Evolutionary conservation across 2,329 filamentous ascomycete genomes (phyloP).

Genomic region (Cordyceps farinosa): DNA sequence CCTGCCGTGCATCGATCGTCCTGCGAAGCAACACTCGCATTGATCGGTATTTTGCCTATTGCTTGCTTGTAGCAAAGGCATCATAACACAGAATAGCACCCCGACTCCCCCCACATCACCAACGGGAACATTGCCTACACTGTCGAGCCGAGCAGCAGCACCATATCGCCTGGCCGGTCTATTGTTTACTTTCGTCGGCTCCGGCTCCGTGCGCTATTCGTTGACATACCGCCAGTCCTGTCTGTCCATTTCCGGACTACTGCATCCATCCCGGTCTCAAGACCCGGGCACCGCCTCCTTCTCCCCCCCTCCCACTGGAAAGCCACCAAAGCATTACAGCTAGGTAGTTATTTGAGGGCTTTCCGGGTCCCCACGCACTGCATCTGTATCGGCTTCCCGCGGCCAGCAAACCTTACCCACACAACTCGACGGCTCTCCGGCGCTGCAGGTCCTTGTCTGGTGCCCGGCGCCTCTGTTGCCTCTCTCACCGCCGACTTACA

Average conservation of each 20-base stretch:
- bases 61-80: not conserved
- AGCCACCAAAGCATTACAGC: not conserved
- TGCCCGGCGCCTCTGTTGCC: not conserved
- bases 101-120: not conserved
- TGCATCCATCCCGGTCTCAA: slow-evolving; percentile 6
- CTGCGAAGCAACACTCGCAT: not conserved
- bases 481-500: slow-evolving; percentile 15
- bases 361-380: not conserved
- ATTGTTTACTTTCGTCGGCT: not conserved
- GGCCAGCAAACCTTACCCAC: slow-evolving; percentile 17
- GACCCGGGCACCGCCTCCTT: slow-evolving; percentile 11
- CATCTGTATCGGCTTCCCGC: slow-evolving; percentile 14
- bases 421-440: not conserved
- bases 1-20: not conserved
- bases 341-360: not conserved
- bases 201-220: not conserved
- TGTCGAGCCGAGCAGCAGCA: not conserved
- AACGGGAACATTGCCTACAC: not conserved
- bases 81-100: not conserved
- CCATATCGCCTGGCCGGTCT: not conserved
- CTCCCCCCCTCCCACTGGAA: not conserved
- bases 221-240: slow-evolving; percentile 10
- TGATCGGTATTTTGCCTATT: not conserved
- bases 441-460: not conserved
- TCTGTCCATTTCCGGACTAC: not conserved